Evolutionary conservation across 2,329 filamentous ascomycete genomes (phyloP).

Genomic region (Alternaria triticina): DNA sequence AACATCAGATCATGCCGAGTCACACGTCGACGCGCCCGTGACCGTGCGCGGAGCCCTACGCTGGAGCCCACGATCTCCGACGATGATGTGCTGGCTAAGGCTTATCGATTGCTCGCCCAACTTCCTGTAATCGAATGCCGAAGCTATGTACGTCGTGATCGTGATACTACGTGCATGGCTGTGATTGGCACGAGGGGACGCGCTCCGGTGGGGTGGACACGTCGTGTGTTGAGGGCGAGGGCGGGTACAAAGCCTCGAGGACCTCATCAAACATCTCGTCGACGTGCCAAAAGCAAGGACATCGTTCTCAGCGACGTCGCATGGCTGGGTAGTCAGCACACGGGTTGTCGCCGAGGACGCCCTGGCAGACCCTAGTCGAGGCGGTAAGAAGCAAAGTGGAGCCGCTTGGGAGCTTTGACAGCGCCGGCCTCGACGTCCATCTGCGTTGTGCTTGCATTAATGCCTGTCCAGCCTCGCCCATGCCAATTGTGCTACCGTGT

Average conservation of each 20-base stretch:
- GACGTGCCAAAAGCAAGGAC: neutral
- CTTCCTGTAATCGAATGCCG: neutral
- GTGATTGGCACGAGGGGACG: constrained; percentile 14
- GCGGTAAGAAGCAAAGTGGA: constrained; percentile 19
- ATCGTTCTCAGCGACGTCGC: neutral
- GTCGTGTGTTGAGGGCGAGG: constrained; percentile 1
- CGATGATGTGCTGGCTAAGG: neutral
- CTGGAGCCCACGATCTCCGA: neutral
- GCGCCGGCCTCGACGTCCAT: constrained; percentile 2
- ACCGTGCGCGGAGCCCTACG: constrained; percentile 2
- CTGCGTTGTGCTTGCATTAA: constrained; percentile 17
- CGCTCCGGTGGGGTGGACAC: neutral
- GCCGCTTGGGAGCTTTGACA: constrained; percentile 7
- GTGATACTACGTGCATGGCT: constrained; percentile 24
- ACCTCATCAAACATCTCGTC: neutral
- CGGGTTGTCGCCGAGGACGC: neutral
- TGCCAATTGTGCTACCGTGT: constrained; percentile 5
- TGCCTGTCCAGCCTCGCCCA: constrained; percentile 6
- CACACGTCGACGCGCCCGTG: constrained; percentile 14
- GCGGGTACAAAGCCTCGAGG: constrained; percentile 4
- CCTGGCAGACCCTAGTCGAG: constrained; percentile 7
- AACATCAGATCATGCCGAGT: constrained; percentile 19
- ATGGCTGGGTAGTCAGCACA: neutral
- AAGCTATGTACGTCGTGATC: constrained; percentile 13
- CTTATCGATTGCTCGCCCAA: neutral